These are phyloP conservation scores for Penicillium fuscoglaucum DNA, from an alignment of 2,329 filamentous ascomycete species.

Conservation along the genomic window DNA sequence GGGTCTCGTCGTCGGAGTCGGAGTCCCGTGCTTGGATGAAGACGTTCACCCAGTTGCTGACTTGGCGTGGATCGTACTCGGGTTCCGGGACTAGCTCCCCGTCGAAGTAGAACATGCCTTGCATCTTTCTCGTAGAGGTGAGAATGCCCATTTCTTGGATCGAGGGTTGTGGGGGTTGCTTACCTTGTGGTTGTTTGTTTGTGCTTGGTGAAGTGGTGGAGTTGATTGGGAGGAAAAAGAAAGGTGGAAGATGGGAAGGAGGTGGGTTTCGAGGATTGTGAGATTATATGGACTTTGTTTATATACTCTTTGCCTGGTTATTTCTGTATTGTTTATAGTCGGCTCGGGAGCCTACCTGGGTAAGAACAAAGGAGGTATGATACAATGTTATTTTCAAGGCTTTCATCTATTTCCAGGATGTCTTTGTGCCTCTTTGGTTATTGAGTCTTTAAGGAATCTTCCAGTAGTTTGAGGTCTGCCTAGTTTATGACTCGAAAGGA, in stretches of 20 bases:
- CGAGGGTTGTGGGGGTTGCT: not conserved
- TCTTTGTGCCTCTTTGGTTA: not conserved
- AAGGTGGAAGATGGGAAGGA: not conserved
- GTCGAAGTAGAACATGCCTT: constrained; percentile 11
- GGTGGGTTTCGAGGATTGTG: not conserved
- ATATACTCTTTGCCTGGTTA: not conserved
- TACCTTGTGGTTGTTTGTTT: not conserved
- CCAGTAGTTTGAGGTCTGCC: not conserved
- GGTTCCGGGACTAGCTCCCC: constrained; percentile 5
- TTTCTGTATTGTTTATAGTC: not conserved
- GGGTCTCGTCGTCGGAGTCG: not conserved
- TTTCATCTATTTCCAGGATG: not conserved
- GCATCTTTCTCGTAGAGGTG: not conserved
- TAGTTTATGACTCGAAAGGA: not conserved
- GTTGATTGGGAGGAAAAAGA: not conserved
- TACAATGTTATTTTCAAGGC: not conserved
- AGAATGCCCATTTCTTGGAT: not conserved
- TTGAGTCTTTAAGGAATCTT: not conserved
- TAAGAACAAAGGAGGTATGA: not conserved
- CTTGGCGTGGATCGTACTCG: constrained; percentile 5
- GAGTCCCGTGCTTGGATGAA: not conserved
- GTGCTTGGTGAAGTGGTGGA: not conserved
- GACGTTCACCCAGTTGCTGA: constrained; percentile 12
- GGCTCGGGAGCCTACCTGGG: not conserved
- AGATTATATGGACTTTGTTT: not conserved